phyloP scores from a whole-genome alignment of 768 basidiomycete genomes.

The Macrocybe gigantea region DNA sequence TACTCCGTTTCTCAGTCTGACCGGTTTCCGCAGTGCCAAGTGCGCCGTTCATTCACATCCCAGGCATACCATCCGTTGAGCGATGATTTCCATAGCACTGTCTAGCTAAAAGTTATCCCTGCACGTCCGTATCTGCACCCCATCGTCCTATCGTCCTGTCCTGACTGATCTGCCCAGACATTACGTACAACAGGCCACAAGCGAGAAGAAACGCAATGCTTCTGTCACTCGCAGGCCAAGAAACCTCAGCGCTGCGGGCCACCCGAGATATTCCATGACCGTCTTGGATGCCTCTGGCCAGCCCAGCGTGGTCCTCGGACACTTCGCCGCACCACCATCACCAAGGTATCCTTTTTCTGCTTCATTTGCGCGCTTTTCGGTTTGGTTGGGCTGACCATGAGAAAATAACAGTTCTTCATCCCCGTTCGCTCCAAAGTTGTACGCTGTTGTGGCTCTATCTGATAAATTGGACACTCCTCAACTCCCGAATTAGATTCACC shows the following conservation, averaged over 20 bases:
- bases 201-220: constrained; percentile 71
- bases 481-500: constrained; percentile 20
- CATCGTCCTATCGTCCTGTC: constrained; percentile 8
- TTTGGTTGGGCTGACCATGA: constrained; percentile 12
- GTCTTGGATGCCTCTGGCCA: constrained; percentile 19
- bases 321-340: constrained; percentile 18
- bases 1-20: background rate
- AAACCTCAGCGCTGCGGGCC: constrained; percentile 41
- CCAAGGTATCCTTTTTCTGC: constrained; percentile 14
- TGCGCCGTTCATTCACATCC: constrained; percentile 21
- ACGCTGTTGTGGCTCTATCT: constrained; percentile 14
- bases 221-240: constrained; percentile 58
- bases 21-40: constrained; percentile 52
- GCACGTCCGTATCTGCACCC: constrained; percentile 62
- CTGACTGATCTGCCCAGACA: constrained; percentile 40
- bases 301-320: constrained; percentile 16
- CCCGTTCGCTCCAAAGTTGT: constrained; percentile 33
- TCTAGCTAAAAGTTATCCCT: constrained; percentile 81
- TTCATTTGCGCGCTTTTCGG: constrained; percentile 8
- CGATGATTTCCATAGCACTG: constrained; percentile 53
- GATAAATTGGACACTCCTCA: constrained; percentile 10
- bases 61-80: constrained; percentile 4
- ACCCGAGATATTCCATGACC: constrained; percentile 36
- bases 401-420: constrained; percentile 23
- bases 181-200: constrained; percentile 78